Percentiles rank a stretch among this genome's conserved stretches.
phyloP scores from a whole-genome alignment of 2,329 filamentous ascomycete genomes.

The Sarocladiaceae sp. region DNA sequence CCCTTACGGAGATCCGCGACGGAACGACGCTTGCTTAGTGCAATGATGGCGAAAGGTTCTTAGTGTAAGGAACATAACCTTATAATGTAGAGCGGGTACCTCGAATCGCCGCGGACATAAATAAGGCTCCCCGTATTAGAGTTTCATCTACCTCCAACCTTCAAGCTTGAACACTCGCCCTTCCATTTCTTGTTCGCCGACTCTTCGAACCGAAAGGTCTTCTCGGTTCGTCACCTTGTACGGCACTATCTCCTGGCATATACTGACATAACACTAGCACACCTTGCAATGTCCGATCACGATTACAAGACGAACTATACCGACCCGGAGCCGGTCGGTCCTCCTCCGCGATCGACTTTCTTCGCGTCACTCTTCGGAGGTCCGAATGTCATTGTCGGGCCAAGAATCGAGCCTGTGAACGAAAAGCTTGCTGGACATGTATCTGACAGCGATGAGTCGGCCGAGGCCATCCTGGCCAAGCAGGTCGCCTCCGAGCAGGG shows the following conservation, averaged over 20 bases:
- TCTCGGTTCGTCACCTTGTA: not conserved
- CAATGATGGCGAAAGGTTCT: not conserved
- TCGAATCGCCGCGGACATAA: not conserved
- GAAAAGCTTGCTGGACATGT: conserved; percentile 19
- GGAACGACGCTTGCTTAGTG: not conserved
- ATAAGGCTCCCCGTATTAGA: too few relatives aligned
- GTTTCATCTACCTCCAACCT: too few relatives aligned
- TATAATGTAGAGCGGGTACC: not conserved
- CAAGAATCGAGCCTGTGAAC: conserved; percentile 45
- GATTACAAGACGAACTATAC: not conserved
- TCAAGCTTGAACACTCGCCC: too few relatives aligned
- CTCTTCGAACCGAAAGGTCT: not conserved
- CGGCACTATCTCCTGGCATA: not conserved
- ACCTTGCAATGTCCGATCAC: not conserved
- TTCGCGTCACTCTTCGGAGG: conserved; percentile 35
- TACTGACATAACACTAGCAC: not conserved
- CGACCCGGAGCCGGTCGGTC: conserved; percentile 19
- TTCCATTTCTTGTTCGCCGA: not conserved
- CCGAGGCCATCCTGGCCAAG: conserved; percentile 45
- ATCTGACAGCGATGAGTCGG: conserved; percentile 26
- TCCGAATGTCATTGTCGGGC: conserved; percentile 38
- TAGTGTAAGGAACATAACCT: not conserved
- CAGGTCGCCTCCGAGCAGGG: conserved; percentile 75
- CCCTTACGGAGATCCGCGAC: not conserved
- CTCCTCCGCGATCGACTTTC: conserved; percentile 13